Base-by-base conservation (phyloP, 306 rosid species). In the Prunus salicina region DNA sequence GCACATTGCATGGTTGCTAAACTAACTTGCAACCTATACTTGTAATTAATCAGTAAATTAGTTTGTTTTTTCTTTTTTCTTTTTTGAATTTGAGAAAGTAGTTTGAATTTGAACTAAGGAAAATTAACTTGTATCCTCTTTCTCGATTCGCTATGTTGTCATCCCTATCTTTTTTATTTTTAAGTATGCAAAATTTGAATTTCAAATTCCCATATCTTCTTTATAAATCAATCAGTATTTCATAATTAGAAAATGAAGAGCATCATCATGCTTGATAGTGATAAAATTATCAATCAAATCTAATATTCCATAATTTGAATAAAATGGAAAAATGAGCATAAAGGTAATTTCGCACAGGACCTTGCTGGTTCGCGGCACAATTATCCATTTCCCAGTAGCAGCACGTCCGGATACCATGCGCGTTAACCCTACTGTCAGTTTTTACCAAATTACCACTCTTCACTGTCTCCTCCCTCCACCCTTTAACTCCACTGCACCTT, bases 381-480 rank as follows among this genome's bases (percentile, higher is more conserved):
- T 41, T 72, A 41, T 41, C 43, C 38, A 22, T 22, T 8, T n/a
- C 14, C 67, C 55, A 49, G 43, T 19, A 57, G 16, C 43, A 41
- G 43, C 63, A 41, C 67, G 43, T 57, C 67, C 43, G 56, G 25
- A 72, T 72, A 72, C 76, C 66, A 56, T 56, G 66, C 41, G 65
- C 41, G 55, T 38, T 72, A 72, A 72, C 67, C 18, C 3, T 28
- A 22, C 12, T 3, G 5, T 3, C 12, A 2, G 15, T 7, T 41
- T 57, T 72, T 57, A 72, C 55, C 76, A 72, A 72, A 24, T 6
- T 41, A 13, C 76, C 56, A 41, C 76, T 14, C 32, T 60, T 27
- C 27, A 2, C 47, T 10, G 67, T 7, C 45, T 8, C 46, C 67
- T 14, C 64, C 24, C 64, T 12, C 16, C 16, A 25, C 16, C 34